phyloP scores from a whole-genome alignment of 345 rosid genomes.

The Salix suchowensis region DNA sequence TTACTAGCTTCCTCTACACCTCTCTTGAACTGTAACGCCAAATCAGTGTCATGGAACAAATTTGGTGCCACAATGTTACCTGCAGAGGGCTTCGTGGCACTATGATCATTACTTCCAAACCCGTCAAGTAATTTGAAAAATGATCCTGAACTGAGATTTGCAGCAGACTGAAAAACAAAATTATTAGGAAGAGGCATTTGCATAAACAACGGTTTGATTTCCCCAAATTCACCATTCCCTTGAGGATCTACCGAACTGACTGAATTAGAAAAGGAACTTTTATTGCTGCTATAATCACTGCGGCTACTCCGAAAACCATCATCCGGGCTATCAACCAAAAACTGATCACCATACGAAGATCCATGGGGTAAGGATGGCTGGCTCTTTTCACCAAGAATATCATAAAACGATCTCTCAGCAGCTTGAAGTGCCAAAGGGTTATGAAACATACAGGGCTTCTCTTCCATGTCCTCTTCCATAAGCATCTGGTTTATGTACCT shows the following conservation, averaged over 20 bases:
- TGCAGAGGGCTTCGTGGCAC: constrained; percentile 6
- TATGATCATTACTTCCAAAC: constrained; percentile 16
- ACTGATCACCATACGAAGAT: constrained; percentile 21
- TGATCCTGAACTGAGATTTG: constrained; percentile 19
- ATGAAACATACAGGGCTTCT: constrained; percentile 41
- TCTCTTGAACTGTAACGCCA: constrained; percentile 58
- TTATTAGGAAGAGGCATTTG: constrained; percentile 24
- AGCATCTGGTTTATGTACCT: constrained; percentile 59
- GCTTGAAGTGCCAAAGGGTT: constrained; percentile 55
- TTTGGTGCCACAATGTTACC: constrained; percentile 37
- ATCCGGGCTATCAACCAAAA: constrained; percentile 38
- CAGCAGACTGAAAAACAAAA: constrained; percentile 50
- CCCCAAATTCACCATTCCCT: constrained; percentile 35
- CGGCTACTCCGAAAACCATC: constrained; percentile 32
- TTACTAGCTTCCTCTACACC: constrained; percentile 86
- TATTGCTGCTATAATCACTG: constrained; percentile 31
- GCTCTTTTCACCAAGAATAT: constrained; percentile 43
- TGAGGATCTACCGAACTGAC: constrained; percentile 36
- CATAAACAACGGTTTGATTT: constrained; percentile 14
- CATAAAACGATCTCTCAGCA: constrained; percentile 62
- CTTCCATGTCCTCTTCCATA: constrained; percentile 67
- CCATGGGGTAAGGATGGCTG: constrained; percentile 19
- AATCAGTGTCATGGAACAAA: constrained; percentile 49
- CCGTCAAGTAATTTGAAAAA: constrained; percentile 21
- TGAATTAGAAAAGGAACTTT: constrained; percentile 28